Percentiles rank a stretch among this genome's conserved stretches.
These are phyloP conservation scores for Euphorbia peplus DNA, from an alignment of 345 rosid species.

Conservation along the genomic window DNA sequence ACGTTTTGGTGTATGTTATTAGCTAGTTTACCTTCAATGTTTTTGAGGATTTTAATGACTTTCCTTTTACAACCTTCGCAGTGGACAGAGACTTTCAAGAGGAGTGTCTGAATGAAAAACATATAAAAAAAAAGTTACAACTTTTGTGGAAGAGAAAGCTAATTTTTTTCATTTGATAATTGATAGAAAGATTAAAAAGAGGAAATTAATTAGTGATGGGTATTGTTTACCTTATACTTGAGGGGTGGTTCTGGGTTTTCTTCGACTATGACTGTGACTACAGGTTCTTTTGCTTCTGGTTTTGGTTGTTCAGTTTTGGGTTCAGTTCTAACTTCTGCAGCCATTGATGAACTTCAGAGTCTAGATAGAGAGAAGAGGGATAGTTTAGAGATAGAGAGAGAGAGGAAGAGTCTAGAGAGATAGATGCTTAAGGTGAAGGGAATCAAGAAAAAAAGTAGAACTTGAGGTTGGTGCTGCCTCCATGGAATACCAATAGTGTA, in stretches of 20 bases:
- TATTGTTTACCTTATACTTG: conserved; percentile 53
- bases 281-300: conserved; percentile 13
- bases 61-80: conserved; percentile 33
- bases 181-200: neutral
- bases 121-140: neutral
- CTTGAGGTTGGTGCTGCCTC: conserved; percentile 17
- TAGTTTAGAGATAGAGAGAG: conserved; percentile 8
- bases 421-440: conserved; percentile 2
- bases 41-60: conserved; percentile 24
- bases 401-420: neutral
- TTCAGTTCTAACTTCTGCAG: conserved; percentile 36
- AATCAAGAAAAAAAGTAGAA: neutral
- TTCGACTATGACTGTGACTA: conserved; percentile 25
- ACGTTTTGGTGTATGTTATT: neutral
- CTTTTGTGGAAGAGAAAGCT: neutral
- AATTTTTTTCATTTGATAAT: neutral
- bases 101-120: conserved; percentile 20
- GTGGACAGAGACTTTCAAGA: conserved; percentile 30
- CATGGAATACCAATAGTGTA: conserved; percentile 10
- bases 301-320: conserved; percentile 28
- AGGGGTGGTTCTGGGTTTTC: conserved; percentile 41
- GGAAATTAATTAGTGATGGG: too few relatives aligned
- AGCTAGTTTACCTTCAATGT: conserved; percentile 23
- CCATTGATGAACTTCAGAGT: conserved; percentile 27
- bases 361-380: neutral